These are phyloP conservation scores for Microcos paniculata DNA, from an alignment of 345 rosid species.

Conservation along the genomic window DNA sequence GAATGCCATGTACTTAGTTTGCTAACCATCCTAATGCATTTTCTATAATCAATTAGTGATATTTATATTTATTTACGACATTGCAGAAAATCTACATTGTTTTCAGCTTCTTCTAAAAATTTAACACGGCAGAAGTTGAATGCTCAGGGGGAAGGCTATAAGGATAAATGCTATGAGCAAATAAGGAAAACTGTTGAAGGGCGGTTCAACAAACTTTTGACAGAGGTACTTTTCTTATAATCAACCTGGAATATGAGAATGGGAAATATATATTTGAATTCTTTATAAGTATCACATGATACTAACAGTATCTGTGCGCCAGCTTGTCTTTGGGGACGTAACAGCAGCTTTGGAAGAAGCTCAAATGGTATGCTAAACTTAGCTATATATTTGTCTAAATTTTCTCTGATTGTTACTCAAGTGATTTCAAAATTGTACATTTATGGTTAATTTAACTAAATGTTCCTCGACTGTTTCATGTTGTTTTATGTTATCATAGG, in stretches of 20 bases:
- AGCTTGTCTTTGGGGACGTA: slow-evolving; percentile 87
- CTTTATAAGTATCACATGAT: slow-evolving; percentile 14
- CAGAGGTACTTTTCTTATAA: slow-evolving; percentile 44
- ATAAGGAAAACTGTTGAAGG: slow-evolving; percentile 84
- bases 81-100: slow-evolving; percentile 61
- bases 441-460: too few relatives aligned
- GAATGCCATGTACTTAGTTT: slow-evolving; percentile 3
- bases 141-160: slow-evolving; percentile 87
- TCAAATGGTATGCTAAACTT: slow-evolving; percentile 51
- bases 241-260: neutral
- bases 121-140: slow-evolving; percentile 68
- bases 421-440: too few relatives aligned
- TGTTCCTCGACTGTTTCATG: too few relatives aligned
- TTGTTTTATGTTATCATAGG: too few relatives aligned
- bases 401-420: neutral
- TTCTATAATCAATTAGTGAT: neutral
- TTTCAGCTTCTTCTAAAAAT: slow-evolving; percentile 58
- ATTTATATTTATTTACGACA: neutral
- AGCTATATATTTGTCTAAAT: slow-evolving; percentile 6
- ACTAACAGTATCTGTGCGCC: slow-evolving; percentile 35
- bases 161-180: slow-evolving; percentile 96
- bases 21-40: neutral
- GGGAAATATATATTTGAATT: slow-evolving; percentile 11
- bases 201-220: slow-evolving; percentile 79
- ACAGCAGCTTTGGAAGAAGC: slow-evolving; percentile 99